Conservation (phyloP, 169 alveolate genomes). For the Cystoisospora suis region DNA sequence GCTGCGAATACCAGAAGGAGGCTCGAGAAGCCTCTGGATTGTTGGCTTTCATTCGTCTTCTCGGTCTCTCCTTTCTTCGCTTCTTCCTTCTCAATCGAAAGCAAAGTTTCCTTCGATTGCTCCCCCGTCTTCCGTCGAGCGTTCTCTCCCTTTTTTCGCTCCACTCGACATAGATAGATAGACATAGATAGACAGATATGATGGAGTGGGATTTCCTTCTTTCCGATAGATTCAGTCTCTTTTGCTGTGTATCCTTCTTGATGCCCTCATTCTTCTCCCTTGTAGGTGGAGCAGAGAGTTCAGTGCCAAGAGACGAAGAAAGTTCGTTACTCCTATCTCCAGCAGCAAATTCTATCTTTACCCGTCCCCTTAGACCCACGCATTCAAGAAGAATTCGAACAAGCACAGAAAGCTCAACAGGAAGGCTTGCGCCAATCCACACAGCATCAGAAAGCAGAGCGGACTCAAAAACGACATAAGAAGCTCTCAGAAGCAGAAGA, state of each 20-base stretch:
- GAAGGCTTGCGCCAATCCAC: neutral
- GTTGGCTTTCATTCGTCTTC: neutral
- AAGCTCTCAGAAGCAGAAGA: neutral
- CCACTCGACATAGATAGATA: no score
- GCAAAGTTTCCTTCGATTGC: no score
- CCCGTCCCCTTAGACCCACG: conserved; percentile 49
- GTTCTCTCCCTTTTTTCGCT: no score
- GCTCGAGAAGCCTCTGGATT: no score
- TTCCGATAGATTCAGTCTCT: no score
- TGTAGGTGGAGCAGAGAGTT: conserved; percentile 60
- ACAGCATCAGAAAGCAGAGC: neutral
- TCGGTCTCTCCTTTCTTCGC: neutral
- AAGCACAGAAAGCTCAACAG: conserved; percentile 39
- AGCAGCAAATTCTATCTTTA: conserved; percentile 51
- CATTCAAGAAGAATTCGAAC: conserved; percentile 36
- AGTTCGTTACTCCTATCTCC: conserved; percentile 58
- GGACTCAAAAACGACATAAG: no score
- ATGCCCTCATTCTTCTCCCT: neutral
- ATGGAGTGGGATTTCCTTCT: no score
- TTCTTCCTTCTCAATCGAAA: no score
- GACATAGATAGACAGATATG: no score
- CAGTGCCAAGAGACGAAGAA: conserved; percentile 54
- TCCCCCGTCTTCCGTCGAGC: no score
- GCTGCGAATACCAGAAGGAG: no score
- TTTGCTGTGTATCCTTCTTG: neutral